Evolutionary conservation across 1,284 basidiomycete genomes (phyloP).

Genomic region (Moesziomyces sp.): DNA sequence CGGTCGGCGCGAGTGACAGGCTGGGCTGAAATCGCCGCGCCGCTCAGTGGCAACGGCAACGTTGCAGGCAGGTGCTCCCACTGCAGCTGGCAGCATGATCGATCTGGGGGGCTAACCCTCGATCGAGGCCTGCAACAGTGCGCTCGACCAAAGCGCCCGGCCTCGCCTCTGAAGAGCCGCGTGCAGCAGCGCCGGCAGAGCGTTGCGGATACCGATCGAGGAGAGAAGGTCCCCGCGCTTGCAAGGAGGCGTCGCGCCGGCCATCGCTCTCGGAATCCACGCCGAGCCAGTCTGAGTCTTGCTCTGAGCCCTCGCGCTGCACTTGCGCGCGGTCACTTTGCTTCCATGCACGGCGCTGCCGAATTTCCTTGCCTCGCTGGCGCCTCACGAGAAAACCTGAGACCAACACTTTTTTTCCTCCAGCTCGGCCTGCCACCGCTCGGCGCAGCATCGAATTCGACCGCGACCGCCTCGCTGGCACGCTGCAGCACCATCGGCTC

Average conservation of each 20-base stretch:
- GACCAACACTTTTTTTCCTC: conserved; percentile 6
- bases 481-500: no score
- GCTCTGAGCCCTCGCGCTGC: background rate
- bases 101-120: background rate
- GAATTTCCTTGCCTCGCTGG: background rate
- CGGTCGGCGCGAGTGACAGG: background rate
- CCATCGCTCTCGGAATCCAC: background rate
- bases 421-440: background rate
- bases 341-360: background rate
- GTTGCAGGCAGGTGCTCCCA: background rate
- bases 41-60: background rate
- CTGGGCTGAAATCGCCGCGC: conserved; percentile 1
- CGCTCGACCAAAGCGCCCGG: no score
- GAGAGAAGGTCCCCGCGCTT: background rate
- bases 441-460: background rate
- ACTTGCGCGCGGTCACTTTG: background rate
- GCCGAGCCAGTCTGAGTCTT: background rate
- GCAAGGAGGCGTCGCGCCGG: background rate
- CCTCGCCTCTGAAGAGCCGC: background rate
- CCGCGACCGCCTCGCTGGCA: background rate
- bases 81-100: background rate
- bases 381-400: background rate
- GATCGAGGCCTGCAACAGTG: background rate
- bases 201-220: background rate
- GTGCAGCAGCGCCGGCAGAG: no score